Evolutionary conservation across 1,139 yeast genomes (phyloP).

Genomic region (Suhomyces kunorum): DNA sequence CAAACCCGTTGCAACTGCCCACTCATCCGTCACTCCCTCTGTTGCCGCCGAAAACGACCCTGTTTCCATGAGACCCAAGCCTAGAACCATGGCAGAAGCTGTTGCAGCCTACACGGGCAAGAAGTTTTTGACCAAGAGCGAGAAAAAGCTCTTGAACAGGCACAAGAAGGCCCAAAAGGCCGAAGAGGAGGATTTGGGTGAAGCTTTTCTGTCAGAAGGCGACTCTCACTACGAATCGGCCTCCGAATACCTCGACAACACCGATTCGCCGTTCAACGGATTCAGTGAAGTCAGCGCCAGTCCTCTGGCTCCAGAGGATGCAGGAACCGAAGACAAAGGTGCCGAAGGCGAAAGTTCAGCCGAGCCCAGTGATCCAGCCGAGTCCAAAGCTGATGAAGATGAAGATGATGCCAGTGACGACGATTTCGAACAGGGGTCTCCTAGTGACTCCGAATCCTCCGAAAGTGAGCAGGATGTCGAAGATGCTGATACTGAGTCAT

Average conservation of each 20-base stretch:
- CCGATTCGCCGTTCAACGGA: conserved; percentile 21
- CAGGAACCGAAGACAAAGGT: conserved; percentile 8
- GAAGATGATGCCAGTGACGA: conserved; percentile 29
- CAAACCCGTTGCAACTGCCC: conserved; percentile 16
- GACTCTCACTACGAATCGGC: conserved; percentile 34
- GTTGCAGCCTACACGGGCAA: conserved; percentile 60
- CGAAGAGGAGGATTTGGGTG: conserved; percentile 30
- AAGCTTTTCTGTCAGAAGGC: conserved; percentile 21
- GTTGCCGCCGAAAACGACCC: neutral
- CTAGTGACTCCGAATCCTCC: conserved; percentile 2
- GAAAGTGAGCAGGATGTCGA: conserved; percentile 19
- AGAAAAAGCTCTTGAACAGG: conserved; percentile 33
- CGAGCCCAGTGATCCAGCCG: conserved; percentile 5
- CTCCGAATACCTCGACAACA: conserved; percentile 27
- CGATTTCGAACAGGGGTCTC: conserved; percentile 13
- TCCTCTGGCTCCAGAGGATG: conserved; percentile 4
- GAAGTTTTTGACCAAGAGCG: conserved; percentile 45
- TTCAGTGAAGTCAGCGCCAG: conserved; percentile 15
- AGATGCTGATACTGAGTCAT: conserved; percentile 34
- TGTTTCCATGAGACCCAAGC: conserved; percentile 27
- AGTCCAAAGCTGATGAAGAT: conserved; percentile 17
- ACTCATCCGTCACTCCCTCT: neutral
- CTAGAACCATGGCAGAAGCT: conserved; percentile 61
- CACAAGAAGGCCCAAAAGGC: conserved; percentile 18
- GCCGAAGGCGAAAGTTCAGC: neutral